Base-by-base conservation (phyloP, 2,329 filamentous ascomycete species). In the Talaromyces islandicus region DNA sequence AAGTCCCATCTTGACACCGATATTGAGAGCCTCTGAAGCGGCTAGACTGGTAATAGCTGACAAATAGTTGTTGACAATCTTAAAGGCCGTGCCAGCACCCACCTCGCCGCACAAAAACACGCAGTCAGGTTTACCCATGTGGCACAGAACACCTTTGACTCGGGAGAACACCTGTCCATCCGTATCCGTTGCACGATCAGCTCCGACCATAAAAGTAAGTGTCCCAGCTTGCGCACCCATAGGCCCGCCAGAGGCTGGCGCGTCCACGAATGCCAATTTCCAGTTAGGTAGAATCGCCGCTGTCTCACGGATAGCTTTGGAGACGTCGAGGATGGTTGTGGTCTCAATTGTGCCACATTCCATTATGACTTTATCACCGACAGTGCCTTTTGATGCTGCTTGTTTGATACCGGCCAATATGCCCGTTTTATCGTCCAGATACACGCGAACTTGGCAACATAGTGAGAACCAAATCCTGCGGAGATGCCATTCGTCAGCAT, bases 131-230 rank as follows among this genome's bases (percentile, higher is more conserved):
- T 78, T 70, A 14, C 72, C 64, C 53, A 83, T 68, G 57, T 66
- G 57, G 32, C 62, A 61, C 19, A 66, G 54, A 70, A 11, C 84
- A 65, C 41, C 66, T 62, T 35, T 71, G 71, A 17, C 84, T 68
- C 5, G 71, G 71, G 17, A 71, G 62, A 25, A 81, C 62, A 61
- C 81, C 77, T 0, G 76, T 66, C 61, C 79, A 73, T 61, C 48
- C 12, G 53, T 38, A 19, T 56, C 60, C 64, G 65, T 71, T 48
- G 64, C 66, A 43, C 71, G 69, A 60, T 79, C 75, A 59, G 79
- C 71, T 56, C 81, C 82, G 32, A 85, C 73, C 76, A 85, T 84
- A 73, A 85, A 83, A 56, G 82, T 80, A n/a, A 83, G 73, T 4
- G 78, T 81, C 7, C 71, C 81, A 32, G 76, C 78, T 57, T 78